Evolutionary conservation across 2,329 filamentous ascomycete species (phyloP).

Genomic region (Alternaria ventricosa): DNA sequence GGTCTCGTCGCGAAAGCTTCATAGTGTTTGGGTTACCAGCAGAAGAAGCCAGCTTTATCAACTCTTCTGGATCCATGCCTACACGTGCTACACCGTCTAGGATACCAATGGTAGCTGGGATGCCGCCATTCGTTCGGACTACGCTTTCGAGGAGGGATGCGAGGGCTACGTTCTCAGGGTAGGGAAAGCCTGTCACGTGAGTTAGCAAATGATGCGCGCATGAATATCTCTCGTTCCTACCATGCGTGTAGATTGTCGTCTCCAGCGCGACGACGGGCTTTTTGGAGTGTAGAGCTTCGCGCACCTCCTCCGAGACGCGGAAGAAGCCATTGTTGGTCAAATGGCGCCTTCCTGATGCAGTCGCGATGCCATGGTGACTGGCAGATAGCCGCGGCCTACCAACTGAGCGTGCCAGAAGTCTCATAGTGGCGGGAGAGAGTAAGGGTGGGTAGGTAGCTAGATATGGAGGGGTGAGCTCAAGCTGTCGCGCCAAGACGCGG

Average conservation of each 20-base stretch:
- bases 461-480: conserved; percentile 18
- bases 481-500: conserved; percentile 27
- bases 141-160: conserved; percentile 81
- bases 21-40: conserved; percentile 71
- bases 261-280: conserved; percentile 91
- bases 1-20: conserved; percentile 87
- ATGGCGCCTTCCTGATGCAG: conserved; percentile 24
- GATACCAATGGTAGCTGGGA: conserved; percentile 91
- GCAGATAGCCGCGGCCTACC: conserved; percentile 22
- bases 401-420: conserved; percentile 25
- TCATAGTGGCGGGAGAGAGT: conserved; percentile 29
- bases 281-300: conserved; percentile 73
- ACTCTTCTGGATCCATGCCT: conserved; percentile 74
- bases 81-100: conserved; percentile 83
- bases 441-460: neutral
- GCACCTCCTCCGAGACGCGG: conserved; percentile 80
- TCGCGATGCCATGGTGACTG: neutral
- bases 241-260: conserved; percentile 97
- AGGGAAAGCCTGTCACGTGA: conserved; percentile 64
- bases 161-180: conserved; percentile 75
- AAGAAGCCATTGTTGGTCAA: conserved; percentile 62
- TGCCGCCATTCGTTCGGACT: conserved; percentile 75
- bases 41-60: conserved; percentile 70
- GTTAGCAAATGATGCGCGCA: conserved; percentile 9
- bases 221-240: conserved; percentile 47